Conservation (phyloP, 176 grass and related monocot genomes). For the Ananas comosus region DNA sequence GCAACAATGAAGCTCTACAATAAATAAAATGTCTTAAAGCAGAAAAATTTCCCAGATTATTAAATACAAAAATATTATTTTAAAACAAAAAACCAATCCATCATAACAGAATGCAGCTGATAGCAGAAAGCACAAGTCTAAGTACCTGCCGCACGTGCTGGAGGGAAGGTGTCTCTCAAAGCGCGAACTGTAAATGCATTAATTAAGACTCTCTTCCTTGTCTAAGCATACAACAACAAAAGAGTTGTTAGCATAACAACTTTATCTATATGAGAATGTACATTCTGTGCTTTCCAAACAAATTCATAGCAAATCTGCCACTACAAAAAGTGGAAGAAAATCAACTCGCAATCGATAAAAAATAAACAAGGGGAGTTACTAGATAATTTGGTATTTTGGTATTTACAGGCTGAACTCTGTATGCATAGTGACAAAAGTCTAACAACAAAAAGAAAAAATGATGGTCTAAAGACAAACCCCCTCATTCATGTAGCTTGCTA, state of each 20-base stretch:
- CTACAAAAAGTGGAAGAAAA: too few relatives aligned
- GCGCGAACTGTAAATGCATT: constrained; percentile 99
- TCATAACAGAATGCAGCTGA: constrained; percentile 1
- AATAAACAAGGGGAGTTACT: background rate
- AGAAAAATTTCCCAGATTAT: background rate
- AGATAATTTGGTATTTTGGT: constrained; percentile 5
- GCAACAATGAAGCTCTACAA: constrained; percentile 17
- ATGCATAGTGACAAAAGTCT: background rate
- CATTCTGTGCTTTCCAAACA: background rate
- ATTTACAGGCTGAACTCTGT: background rate
- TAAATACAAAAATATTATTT: background rate
- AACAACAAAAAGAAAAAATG: constrained; percentile 3
- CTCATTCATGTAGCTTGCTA: constrained; percentile 93
- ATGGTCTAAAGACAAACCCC: constrained; percentile 56
- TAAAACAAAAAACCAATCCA: background rate
- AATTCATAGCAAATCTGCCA: background rate
- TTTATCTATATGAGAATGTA: background rate
- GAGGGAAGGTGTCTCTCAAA: constrained; percentile 87
- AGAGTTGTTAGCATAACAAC: constrained; percentile 16
- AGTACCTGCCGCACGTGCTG: constrained; percentile 90
- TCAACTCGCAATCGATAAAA: background rate
- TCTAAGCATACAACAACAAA: constrained; percentile 28
- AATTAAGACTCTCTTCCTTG: constrained; percentile 92
- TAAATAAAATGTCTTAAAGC: constrained; percentile 1
- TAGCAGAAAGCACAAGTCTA: constrained; percentile 26